Conservation (phyloP, 495 filamentous ascomycete species). For the Talaromyces thailandensis region DNA sequence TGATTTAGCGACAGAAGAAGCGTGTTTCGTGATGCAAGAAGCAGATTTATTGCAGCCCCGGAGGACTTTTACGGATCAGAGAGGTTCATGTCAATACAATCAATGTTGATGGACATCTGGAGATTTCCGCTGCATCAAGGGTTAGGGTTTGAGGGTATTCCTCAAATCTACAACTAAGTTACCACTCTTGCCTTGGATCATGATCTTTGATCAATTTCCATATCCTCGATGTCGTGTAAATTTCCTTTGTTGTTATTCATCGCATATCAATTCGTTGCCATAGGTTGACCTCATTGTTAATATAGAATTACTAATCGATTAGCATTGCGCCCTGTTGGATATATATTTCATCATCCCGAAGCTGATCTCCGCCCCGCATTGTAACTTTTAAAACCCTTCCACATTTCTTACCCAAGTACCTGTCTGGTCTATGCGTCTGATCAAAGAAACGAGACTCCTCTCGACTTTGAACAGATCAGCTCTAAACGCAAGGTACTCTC, state of each 20-base stretch:
- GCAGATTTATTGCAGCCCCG: not conserved
- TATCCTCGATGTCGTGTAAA: too few species aligned
- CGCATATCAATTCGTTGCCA: too few species aligned
- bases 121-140: not conserved
- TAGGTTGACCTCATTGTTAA: too few species aligned
- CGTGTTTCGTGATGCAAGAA: too few species aligned
- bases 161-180: not conserved
- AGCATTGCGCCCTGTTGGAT: not conserved
- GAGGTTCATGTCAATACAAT: too few species aligned
- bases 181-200: too few species aligned
- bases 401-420: not conserved
- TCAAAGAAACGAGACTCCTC: not conserved
- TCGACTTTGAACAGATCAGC: not conserved
- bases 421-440: not conserved
- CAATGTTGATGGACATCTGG: too few species aligned
- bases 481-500: not conserved
- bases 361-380: not conserved
- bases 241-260: too few species aligned
- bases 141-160: not conserved
- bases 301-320: not conserved
- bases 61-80: too few species aligned
- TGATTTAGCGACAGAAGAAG: too few species aligned
- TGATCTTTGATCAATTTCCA: too few species aligned
- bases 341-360: not conserved
- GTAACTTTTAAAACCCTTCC: not conserved